Evolutionary conservation across 1,139 yeast genomes (phyloP).

Genomic region (Yamadazyma conglobata): DNA sequence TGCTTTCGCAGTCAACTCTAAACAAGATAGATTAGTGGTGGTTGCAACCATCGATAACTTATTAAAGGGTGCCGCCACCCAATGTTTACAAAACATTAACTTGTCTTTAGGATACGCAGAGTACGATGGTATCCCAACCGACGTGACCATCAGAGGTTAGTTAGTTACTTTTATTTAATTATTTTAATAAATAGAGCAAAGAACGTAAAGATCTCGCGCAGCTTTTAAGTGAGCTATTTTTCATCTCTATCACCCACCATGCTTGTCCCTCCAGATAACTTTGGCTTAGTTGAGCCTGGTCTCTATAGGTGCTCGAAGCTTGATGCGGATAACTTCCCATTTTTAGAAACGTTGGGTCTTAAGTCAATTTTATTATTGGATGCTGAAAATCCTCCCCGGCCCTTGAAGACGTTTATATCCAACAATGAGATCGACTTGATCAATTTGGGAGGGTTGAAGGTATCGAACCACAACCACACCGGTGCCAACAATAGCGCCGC

Average conservation of each 20-base stretch:
- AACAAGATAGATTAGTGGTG: slow-evolving; percentile 85
- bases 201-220: neutral
- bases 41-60: slow-evolving; percentile 95
- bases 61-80: slow-evolving; percentile 98
- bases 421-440: slow-evolving; percentile 41
- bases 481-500: slow-evolving; percentile 24
- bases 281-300: slow-evolving; percentile 74
- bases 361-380: slow-evolving; percentile 60
- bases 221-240: neutral
- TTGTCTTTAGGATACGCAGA: slow-evolving; percentile 87
- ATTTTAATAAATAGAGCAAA: neutral
- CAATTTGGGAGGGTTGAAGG: slow-evolving; percentile 45
- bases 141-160: slow-evolving; percentile 47
- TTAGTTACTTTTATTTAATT: neutral
- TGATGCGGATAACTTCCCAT: slow-evolving; percentile 59
- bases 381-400: slow-evolving; percentile 68
- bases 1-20: slow-evolving; percentile 89
- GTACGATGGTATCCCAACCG: slow-evolving; percentile 87
- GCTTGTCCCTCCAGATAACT: slow-evolving; percentile 79
- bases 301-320: slow-evolving; percentile 57
- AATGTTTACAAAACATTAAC: slow-evolving; percentile 93
- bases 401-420: slow-evolving; percentile 44
- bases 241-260: slow-evolving; percentile 19
- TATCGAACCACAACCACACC: slow-evolving; percentile 40
- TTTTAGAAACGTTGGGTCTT: slow-evolving; percentile 58